These are phyloP conservation scores for Emmonsiellopsis sp. DNA, from an alignment of 2,329 filamentous ascomycete species.

Conservation along the genomic window DNA sequence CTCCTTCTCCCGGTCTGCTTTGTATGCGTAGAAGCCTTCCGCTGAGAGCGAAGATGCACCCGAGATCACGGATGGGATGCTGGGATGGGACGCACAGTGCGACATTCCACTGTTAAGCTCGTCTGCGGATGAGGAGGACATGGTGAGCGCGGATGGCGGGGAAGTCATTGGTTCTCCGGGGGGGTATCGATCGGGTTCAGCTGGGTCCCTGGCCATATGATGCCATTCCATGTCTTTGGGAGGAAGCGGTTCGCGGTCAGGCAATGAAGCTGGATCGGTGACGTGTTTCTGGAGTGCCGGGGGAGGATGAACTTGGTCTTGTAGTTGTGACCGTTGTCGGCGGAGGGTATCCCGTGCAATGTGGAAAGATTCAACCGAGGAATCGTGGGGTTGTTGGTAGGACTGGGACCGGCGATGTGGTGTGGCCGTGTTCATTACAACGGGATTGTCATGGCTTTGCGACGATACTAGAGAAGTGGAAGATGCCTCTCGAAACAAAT, in stretches of 20 bases:
- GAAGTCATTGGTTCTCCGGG: slow-evolving; percentile 19
- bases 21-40: slow-evolving; percentile 21
- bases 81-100: slow-evolving; percentile 38
- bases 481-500: slow-evolving; percentile 22
- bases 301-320: slow-evolving; percentile 9
- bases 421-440: slow-evolving; percentile 5
- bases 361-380: slow-evolving; percentile 25
- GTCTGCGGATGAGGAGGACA: slow-evolving; percentile 37
- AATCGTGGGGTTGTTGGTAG: slow-evolving; percentile 23
- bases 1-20: slow-evolving; percentile 20
- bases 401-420: slow-evolving; percentile 28
- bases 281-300: not conserved
- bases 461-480: slow-evolving; percentile 1
- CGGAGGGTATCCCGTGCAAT: slow-evolving; percentile 26
- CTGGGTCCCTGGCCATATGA: not conserved
- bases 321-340: slow-evolving; percentile 21
- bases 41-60: slow-evolving; percentile 37
- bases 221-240: slow-evolving; percentile 10
- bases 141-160: slow-evolving; percentile 35
- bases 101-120: slow-evolving; percentile 38
- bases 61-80: slow-evolving; percentile 36
- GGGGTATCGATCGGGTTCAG: slow-evolving; percentile 12
- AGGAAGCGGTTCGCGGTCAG: slow-evolving; percentile 9
- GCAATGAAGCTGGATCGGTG: slow-evolving; percentile 4
- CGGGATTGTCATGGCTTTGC: slow-evolving; percentile 7